phyloP scores from a whole-genome alignment of 306 rosid genomes.

The Purshia tridentata region DNA sequence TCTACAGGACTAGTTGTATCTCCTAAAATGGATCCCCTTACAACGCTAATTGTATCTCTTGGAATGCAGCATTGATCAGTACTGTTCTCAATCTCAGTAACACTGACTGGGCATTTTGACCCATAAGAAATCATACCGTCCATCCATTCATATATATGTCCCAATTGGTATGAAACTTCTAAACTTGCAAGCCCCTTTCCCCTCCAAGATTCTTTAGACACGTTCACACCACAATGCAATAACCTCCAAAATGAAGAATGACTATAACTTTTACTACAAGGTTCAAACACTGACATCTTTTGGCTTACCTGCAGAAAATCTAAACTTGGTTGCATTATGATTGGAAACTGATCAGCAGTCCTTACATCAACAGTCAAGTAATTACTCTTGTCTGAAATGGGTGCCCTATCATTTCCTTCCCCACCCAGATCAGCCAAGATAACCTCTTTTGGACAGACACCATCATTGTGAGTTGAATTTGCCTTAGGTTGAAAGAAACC shows the following conservation, averaged over 20 bases:
- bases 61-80: conserved; percentile 23
- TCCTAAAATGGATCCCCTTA: conserved; percentile 30
- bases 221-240: conserved; percentile 23
- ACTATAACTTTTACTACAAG: conserved; percentile 33
- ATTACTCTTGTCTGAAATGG: conserved; percentile 33
- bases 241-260: conserved; percentile 50
- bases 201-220: conserved; percentile 35
- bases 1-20: conserved; percentile 29
- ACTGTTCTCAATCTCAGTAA: conserved; percentile 34
- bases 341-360: conserved; percentile 27
- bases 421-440: conserved; percentile 31
- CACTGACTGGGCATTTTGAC: conserved; percentile 27
- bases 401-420: conserved; percentile 36
- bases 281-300: conserved; percentile 47
- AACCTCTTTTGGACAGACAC: conserved; percentile 33
- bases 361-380: conserved; percentile 29
- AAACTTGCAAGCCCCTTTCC: conserved; percentile 40
- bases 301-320: conserved; percentile 43
- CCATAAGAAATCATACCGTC: conserved; percentile 29
- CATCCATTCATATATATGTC: conserved; percentile 51
- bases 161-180: conserved; percentile 41
- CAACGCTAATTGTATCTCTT: conserved; percentile 6
- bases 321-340: conserved; percentile 32
- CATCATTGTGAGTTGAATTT: conserved; percentile 31
- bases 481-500: conserved; percentile 38